Percentiles rank a stretch among this genome's conserved stretches.
phyloP scores from a whole-genome alignment of 2,329 filamentous ascomycete genomes.

The Cephalotrichum gorgonifer region DNA sequence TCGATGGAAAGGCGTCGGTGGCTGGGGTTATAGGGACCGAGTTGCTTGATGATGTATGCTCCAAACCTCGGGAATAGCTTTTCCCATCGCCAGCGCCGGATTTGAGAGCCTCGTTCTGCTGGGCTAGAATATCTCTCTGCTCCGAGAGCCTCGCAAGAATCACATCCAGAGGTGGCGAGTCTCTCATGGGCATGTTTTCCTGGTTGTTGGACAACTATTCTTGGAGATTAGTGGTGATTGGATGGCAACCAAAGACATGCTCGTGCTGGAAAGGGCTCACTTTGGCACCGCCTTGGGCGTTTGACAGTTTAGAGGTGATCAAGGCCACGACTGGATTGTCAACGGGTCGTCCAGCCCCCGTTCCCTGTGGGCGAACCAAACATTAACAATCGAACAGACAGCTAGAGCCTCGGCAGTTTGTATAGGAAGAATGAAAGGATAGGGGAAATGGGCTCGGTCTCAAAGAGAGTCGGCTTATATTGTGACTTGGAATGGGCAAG shows the following conservation, averaged over 20 bases:
- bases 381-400: not conserved
- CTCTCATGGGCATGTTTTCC: slow-evolving; percentile 3
- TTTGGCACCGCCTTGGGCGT: slow-evolving; percentile 40
- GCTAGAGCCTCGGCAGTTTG: not conserved
- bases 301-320: slow-evolving; percentile 42
- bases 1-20: slow-evolving; percentile 39
- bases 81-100: slow-evolving; percentile 23
- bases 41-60: slow-evolving; percentile 41
- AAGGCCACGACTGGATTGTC: slow-evolving; percentile 38
- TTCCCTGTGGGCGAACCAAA: not conserved
- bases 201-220: slow-evolving; percentile 1
- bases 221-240: not conserved
- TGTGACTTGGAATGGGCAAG: not conserved
- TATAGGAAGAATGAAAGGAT: not conserved
- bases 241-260: not conserved
- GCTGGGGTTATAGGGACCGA: slow-evolving; percentile 55
- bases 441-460: not conserved
- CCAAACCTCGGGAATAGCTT: slow-evolving; percentile 24
- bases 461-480: too few species aligned
- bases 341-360: slow-evolving; percentile 8
- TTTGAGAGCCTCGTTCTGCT: slow-evolving; percentile 46
- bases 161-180: slow-evolving; percentile 53
- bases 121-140: slow-evolving; percentile 50
- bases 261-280: slow-evolving; percentile 18
- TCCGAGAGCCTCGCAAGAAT: slow-evolving; percentile 65